phyloP scores from a whole-genome alignment of 768 basidiomycete species.

The Xerocomellus chrysenteron region DNA sequence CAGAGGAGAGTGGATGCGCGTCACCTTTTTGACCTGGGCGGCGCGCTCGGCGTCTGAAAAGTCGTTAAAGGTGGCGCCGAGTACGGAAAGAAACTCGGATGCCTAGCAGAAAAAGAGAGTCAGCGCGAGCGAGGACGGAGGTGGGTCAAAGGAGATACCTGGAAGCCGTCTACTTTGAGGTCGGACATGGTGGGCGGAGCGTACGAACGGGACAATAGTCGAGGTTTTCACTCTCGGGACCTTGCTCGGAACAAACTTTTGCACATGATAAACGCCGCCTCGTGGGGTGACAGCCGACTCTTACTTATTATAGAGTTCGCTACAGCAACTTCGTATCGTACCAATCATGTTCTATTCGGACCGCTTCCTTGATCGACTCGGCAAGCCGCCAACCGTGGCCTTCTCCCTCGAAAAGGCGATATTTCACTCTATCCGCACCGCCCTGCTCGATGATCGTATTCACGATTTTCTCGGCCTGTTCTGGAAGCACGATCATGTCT shows the following conservation, averaged over 20 bases:
- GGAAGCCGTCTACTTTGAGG: conserved; percentile 73
- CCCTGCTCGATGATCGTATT: conserved; percentile 21
- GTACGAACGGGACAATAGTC: too few relatives aligned
- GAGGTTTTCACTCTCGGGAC: neutral
- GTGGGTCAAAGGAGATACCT: conserved; percentile 37
- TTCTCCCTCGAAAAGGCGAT: conserved; percentile 44
- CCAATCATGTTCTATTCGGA: conserved; percentile 36
- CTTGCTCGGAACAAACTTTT: too few relatives aligned
- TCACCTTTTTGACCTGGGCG: conserved; percentile 70
- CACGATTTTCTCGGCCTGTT: conserved; percentile 48
- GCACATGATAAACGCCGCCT: conserved; percentile 7
- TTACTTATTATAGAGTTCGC: neutral
- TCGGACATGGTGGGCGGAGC: conserved; percentile 53
- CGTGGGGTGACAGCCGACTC: neutral
- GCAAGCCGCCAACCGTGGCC: conserved; percentile 42
- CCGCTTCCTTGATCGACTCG: conserved; percentile 35
- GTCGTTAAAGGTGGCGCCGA: conserved; percentile 51
- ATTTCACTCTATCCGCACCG: conserved; percentile 31
- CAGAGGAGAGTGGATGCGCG: neutral
- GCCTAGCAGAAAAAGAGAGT: conserved; percentile 40
- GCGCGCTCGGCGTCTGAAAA: conserved; percentile 63
- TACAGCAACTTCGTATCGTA: conserved; percentile 27
- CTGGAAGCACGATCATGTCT: conserved; percentile 66
- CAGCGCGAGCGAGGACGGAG: neutral
- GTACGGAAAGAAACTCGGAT: conserved; percentile 59